Percentiles rank a stretch among this genome's conserved stretches.
Conservation (phyloP, 1,139 yeast species). For the Taphrina confusa region DNA sequence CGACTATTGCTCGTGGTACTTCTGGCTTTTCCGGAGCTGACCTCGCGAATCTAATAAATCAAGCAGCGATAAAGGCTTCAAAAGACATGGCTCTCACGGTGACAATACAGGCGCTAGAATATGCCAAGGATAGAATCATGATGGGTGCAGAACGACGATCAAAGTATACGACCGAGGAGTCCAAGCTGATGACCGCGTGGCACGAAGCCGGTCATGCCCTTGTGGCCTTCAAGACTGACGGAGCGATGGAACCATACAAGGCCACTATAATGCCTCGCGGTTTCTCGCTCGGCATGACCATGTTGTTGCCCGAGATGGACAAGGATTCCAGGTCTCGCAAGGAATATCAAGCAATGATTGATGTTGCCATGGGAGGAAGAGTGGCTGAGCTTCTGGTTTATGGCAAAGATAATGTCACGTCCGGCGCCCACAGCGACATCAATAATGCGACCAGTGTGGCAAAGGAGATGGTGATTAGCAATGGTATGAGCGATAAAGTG, state of each 20-base stretch:
- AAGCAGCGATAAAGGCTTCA: conserved; percentile 96
- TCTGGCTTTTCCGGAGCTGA: conserved; percentile 99
- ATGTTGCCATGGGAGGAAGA: conserved; percentile 99
- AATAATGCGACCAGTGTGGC: conserved; percentile 89
- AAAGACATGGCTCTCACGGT: conserved; percentile 89
- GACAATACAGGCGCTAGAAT: conserved; percentile 88
- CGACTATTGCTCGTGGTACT: conserved; percentile 90
- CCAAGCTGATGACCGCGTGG: conserved; percentile 89
- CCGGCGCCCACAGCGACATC: conserved; percentile 58
- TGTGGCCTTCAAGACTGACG: conserved; percentile 90
- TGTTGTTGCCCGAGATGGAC: conserved; percentile 98
- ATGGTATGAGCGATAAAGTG: conserved; percentile 91
- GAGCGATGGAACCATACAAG: conserved; percentile 95
- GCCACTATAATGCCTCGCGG: conserved; percentile 98
- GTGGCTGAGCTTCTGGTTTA: conserved; percentile 92
- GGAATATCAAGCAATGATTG: conserved; percentile 87
- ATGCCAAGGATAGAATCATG: conserved; percentile 98
- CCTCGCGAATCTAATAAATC: conserved; percentile 89
- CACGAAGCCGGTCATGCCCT: conserved; percentile 99
- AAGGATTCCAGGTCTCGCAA: conserved; percentile 87
- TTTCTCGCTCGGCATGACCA: conserved; percentile 91
- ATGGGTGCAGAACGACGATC: conserved; percentile 98
- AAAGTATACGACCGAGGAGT: conserved; percentile 95
- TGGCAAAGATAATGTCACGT: conserved; percentile 88
- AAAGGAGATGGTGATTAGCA: conserved; percentile 92